These are phyloP conservation scores for Cardamine occulta DNA, from an alignment of 345 rosid species.

Conservation along the genomic window DNA sequence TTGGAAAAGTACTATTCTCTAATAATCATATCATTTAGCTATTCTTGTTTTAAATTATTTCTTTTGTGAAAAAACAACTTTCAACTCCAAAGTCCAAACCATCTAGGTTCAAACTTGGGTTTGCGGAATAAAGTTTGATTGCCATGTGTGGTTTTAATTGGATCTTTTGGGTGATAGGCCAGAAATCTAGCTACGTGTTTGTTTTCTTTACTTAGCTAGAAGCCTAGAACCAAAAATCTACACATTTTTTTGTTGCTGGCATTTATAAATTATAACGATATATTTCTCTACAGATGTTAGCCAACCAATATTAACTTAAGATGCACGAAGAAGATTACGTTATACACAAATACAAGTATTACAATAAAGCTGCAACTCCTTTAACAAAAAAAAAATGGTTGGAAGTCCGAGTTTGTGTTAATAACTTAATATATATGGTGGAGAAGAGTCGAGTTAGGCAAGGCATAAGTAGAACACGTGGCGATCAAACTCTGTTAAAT, in stretches of 20 bases:
- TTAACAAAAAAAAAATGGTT: constrained; percentile 19
- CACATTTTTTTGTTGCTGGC: not conserved
- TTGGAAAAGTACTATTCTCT: not conserved
- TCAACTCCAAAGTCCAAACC: not conserved
- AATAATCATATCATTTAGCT: constrained; percentile 16
- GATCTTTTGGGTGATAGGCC: constrained; percentile 4
- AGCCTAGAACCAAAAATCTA: not conserved
- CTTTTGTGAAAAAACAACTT: not conserved
- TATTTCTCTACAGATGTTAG: not conserved
- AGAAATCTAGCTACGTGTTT: not conserved
- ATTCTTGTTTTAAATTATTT: not conserved
- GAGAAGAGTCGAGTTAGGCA: constrained; percentile 42
- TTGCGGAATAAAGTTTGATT: not conserved
- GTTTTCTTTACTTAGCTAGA: not conserved
- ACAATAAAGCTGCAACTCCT: constrained; percentile 15
- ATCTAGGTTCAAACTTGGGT: not conserved
- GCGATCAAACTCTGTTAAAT: not conserved
- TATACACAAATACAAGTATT: constrained; percentile 10
- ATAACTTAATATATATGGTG: constrained; percentile 31
- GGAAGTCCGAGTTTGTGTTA: constrained; percentile 32
- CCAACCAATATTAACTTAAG: constrained; percentile 18
- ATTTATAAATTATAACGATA: not conserved
- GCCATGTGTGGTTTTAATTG: not conserved
- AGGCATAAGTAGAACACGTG: constrained; percentile 34
- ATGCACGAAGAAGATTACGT: constrained; percentile 36